Evolutionary conservation across 2,329 filamentous ascomycete genomes (phyloP).

Genomic region (Pseudocercospora crystallina): DNA sequence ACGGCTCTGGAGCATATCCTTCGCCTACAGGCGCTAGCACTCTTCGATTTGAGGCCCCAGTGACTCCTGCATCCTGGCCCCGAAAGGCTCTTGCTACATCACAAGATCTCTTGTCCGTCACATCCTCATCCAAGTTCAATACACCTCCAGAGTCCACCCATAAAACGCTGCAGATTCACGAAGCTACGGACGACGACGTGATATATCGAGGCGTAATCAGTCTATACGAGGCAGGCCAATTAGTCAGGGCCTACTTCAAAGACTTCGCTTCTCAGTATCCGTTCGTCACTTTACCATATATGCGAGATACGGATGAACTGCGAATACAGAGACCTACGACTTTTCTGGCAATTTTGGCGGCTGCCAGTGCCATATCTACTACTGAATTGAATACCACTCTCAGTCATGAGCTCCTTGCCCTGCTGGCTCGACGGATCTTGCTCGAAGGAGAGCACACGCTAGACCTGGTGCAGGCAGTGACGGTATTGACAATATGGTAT

Average conservation of each 20-base stretch:
- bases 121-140: not conserved
- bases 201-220: not conserved
- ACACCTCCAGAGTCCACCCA: not conserved
- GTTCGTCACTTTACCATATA: slow-evolving; percentile 3
- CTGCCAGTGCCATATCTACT: slow-evolving; percentile 4
- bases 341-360: slow-evolving; percentile 7
- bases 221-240: slow-evolving; percentile 2
- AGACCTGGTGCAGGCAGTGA: slow-evolving; percentile 8
- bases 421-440: slow-evolving; percentile 7
- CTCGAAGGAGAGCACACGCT: slow-evolving; percentile 10
- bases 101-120: not conserved
- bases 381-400: slow-evolving; percentile 5
- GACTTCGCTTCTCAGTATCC: slow-evolving; percentile 6
- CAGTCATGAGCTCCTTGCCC: slow-evolving; percentile 6
- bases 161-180: not conserved
- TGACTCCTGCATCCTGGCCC: slow-evolving; percentile 11
- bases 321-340: slow-evolving; percentile 3
- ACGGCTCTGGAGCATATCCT: not conserved
- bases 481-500: slow-evolving; percentile 11
- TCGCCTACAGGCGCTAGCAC: not conserved
- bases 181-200: slow-evolving; percentile 3
- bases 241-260: slow-evolving; percentile 4
- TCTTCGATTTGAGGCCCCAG: slow-evolving; percentile 8
- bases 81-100: not conserved
- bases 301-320: not conserved